These are phyloP conservation scores for Botrytis squamosa DNA, from an alignment of 2,329 filamentous ascomycete species.

Conservation along the genomic window DNA sequence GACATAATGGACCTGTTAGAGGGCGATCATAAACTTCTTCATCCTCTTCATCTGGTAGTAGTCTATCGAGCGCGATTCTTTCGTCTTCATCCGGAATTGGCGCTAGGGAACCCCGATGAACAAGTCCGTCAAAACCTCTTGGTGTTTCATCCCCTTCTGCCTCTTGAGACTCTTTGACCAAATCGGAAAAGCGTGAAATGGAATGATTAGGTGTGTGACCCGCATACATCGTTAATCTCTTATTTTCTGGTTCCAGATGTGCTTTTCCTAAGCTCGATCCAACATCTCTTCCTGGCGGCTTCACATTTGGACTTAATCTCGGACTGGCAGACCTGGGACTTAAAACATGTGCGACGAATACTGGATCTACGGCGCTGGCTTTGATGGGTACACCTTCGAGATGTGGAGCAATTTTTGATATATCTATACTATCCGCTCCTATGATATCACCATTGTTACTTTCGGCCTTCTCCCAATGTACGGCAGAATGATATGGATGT, in stretches of 20 bases:
- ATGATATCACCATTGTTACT: background rate
- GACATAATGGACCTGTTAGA: constrained; percentile 32
- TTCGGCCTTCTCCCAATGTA: constrained; percentile 15
- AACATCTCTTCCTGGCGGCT: constrained; percentile 26
- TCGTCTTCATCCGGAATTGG: constrained; percentile 5
- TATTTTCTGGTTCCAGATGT: constrained; percentile 42
- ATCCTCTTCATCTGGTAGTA: constrained; percentile 16
- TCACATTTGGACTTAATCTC: constrained; percentile 32
- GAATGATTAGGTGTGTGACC: constrained; percentile 62
- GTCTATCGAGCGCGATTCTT: constrained; percentile 1
- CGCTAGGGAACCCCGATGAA: constrained; percentile 1
- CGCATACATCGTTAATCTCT: constrained; percentile 59
- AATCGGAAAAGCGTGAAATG: constrained; percentile 51
- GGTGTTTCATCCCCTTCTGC: constrained; percentile 35
- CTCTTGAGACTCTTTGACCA: constrained; percentile 33
- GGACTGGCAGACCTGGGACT: constrained; percentile 33
- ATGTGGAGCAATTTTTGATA: constrained; percentile 56
- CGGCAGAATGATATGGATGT: constrained; percentile 20
- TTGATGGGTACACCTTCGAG: constrained; percentile 61
- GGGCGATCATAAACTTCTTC: constrained; percentile 28
- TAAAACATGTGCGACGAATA: constrained; percentile 36
- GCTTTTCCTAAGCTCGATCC: constrained; percentile 19
- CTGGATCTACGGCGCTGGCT: constrained; percentile 48
- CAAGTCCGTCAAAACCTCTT: constrained; percentile 22
- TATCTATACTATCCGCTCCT: constrained; percentile 49